Conservation (phyloP, 1,139 yeast species). For the Meyerozyma carpophila region DNA sequence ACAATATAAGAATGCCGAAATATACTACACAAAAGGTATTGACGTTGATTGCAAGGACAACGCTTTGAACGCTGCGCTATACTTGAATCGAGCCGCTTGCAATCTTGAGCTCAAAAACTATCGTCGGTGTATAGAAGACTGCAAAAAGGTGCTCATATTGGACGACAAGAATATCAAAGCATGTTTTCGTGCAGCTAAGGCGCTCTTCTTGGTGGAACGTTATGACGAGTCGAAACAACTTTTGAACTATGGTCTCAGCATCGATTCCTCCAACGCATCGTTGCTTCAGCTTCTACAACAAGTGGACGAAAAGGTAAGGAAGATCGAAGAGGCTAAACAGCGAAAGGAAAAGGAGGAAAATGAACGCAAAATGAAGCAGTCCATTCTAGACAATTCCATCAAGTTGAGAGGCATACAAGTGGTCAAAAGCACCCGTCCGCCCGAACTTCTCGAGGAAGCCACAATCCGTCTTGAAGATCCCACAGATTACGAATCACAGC, state of each 20-base stretch:
- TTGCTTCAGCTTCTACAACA: constrained; percentile 38
- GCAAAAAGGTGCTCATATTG: constrained; percentile 60
- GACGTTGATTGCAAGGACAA: constrained; percentile 51
- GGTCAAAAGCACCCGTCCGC: constrained; percentile 47
- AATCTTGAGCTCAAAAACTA: constrained; percentile 80
- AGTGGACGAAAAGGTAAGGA: constrained; percentile 35
- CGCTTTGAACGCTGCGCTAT: constrained; percentile 55
- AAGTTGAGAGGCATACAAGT: constrained; percentile 48
- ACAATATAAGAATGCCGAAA: constrained; percentile 70
- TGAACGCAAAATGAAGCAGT: constrained; percentile 23
- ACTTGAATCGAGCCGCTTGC: constrained; percentile 86
- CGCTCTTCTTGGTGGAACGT: constrained; percentile 63
- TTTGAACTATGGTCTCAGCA: constrained; percentile 53
- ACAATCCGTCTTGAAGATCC: constrained; percentile 60
- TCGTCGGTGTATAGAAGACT: constrained; percentile 82
- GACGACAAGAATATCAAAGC: constrained; percentile 80
- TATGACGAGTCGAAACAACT: constrained; percentile 70
- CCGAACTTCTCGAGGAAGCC: constrained; percentile 43
- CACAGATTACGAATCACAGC: constrained; percentile 68
- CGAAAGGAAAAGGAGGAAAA: constrained; percentile 29
- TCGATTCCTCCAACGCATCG: constrained; percentile 57
- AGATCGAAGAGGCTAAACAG: constrained; percentile 24
- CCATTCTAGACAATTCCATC: constrained; percentile 48
- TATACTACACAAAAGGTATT: constrained; percentile 74
- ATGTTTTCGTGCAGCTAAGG: constrained; percentile 76